These are phyloP conservation scores for Xylariales sp. DNA, from an alignment of 2,329 filamentous ascomycete species.

Conservation along the genomic window DNA sequence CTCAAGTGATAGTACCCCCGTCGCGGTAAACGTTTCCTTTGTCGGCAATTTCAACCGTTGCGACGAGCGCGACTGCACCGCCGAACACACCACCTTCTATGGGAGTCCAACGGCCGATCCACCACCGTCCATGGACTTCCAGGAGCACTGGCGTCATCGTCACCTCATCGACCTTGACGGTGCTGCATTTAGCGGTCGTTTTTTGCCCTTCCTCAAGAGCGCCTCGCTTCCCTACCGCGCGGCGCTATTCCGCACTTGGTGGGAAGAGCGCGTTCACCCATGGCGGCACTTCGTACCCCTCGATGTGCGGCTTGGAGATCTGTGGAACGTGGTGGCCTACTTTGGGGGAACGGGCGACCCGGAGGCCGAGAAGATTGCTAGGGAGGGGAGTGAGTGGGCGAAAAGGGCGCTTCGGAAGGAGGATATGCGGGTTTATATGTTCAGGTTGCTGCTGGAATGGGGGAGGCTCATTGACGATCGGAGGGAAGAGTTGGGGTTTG, in stretches of 20 bases:
- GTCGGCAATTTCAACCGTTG: conserved; percentile 33
- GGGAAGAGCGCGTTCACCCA: conserved; percentile 53
- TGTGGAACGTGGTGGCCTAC: conserved; percentile 23
- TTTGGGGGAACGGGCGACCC: conserved; percentile 17
- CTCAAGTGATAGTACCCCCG: neutral
- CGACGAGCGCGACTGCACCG: conserved; percentile 26
- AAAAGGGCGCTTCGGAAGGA: conserved; percentile 47
- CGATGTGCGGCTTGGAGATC: conserved; percentile 35
- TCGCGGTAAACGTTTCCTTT: conserved; percentile 31
- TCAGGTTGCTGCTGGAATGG: conserved; percentile 47
- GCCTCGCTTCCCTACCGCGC: conserved; percentile 52
- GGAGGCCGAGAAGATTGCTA: conserved; percentile 46
- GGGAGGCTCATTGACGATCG: conserved; percentile 35
- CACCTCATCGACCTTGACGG: conserved; percentile 59
- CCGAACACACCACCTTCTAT: conserved; percentile 28
- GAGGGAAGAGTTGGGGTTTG: conserved; percentile 31
- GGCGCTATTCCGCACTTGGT: conserved; percentile 61
- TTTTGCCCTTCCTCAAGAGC: conserved; percentile 45
- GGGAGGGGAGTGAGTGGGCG: conserved; percentile 50
- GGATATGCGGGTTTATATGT: conserved; percentile 56
- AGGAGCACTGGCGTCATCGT: conserved; percentile 39
- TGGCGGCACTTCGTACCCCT: conserved; percentile 64
- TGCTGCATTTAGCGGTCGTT: conserved; percentile 44
- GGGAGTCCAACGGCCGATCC: conserved; percentile 16
- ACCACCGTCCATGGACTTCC: conserved; percentile 23